Base-by-base conservation (phyloP, 441 rosid genomes). In the Gossypium schwendimanii region DNA sequence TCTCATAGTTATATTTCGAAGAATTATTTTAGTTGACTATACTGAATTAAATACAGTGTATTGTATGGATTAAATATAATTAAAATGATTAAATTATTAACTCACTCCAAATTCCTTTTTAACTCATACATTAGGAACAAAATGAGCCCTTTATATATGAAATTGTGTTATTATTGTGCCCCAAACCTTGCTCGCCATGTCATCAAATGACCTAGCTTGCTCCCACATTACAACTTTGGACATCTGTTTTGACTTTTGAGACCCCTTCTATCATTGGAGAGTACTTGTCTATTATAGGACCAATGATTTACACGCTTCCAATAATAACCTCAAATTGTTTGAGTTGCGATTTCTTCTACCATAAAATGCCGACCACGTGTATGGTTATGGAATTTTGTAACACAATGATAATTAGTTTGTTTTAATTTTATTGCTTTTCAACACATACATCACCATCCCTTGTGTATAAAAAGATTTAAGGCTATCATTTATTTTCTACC, bases 301-400 rank as follows among this genome's bases (percentile, higher is more conserved):
- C 75, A 70, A 79, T 77, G 67, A 80, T 76, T 23, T 68, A 6
- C 14, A 23, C 24, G 17, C 54, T 64, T 70, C 62, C 64, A 59
- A 73, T 61, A 63, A 49, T 20, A 45, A 49, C 20, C 23, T 44
- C 41, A 4, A 67, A 49, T 2, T 14, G 21, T 58, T 28, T 50
- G 70, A 45, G 39, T 7, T n/a, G 7, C 9, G 39, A 3, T 26
- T 26, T 26, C 28, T 26, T 26, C 4, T 26, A 3, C 31, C 24
- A 63, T 24, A 10, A 21, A 57, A n/a, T n/a, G 8, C 49, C 21
- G 6, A 23, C 49, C 57, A 49, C 41, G 58, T 49, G 58, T 24
- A 24, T 15, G 4, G 15, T 26, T 28, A 15, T 4, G 15, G 7
- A 50, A 26, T 67, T 67, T 49, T 15, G 59, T 45, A 66, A 14